Conservation (phyloP, 179 eudicot genomes). For the Nepenthes alata region DNA sequence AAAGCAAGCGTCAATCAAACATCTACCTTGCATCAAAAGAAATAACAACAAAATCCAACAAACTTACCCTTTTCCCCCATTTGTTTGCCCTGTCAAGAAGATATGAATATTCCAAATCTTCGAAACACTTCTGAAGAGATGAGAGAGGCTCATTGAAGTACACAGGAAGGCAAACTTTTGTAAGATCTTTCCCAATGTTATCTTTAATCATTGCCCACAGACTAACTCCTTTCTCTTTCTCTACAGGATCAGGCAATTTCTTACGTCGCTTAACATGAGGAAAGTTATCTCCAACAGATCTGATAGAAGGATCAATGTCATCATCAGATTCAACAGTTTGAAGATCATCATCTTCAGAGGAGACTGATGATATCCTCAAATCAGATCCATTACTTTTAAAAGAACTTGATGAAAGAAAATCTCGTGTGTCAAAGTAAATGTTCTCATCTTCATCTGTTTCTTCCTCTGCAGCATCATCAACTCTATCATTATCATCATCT, state of each 20-base stretch:
- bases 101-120: slow-evolving; percentile 92
- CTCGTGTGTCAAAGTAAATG: slow-evolving; percentile 75
- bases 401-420: slow-evolving; percentile 81
- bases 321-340: slow-evolving; percentile 44
- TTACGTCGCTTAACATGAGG: slow-evolving; percentile 71
- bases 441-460: slow-evolving; percentile 93
- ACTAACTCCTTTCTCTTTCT: slow-evolving; percentile 91
- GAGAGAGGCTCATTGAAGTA: slow-evolving; percentile 94
- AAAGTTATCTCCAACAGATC: slow-evolving; percentile 42
- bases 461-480: slow-evolving; percentile 69
- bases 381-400: slow-evolving; percentile 72
- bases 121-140: slow-evolving; percentile 85
- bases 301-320: slow-evolving; percentile 51
- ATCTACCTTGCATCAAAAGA: neutral
- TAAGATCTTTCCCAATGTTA: slow-evolving; percentile 91
- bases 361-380: slow-evolving; percentile 61
- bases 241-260: slow-evolving; percentile 80
- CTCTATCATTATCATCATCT: slow-evolving; percentile 76
- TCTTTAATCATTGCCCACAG: slow-evolving; percentile 98
- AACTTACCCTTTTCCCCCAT: slow-evolving; percentile 80
- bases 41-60: slow-evolving; percentile 5
- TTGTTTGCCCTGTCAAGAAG: slow-evolving; percentile 87
- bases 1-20: too few species aligned
- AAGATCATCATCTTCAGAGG: slow-evolving; percentile 66
- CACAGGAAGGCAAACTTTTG: slow-evolving; percentile 95